Base-by-base conservation (phyloP, 768 basidiomycete species). In the Boletus huronensis region DNA sequence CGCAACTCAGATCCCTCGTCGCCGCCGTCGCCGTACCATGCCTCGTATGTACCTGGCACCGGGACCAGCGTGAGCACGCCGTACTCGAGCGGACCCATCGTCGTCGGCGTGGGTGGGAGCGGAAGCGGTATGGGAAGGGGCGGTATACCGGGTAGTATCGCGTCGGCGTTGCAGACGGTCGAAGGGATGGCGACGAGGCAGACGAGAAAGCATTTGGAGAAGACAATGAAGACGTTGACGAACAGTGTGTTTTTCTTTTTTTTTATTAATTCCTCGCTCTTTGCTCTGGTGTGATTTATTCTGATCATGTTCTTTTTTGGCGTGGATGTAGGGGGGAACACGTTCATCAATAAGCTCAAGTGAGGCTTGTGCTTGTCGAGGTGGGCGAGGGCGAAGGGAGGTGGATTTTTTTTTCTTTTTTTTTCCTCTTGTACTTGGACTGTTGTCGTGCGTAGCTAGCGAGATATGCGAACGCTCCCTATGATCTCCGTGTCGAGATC, bases 121-220 rank as follows among this genome's bases (percentile, higher is more conserved):
- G 54, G 56, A 4, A 25, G 40, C 34, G n/a, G n/a, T n/a, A n/a
- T n/a, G n/a, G 50, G 53, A 9, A 29, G 39, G 5, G 55, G 58
- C 0, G 50, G 51, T 0, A 21, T 50, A 5, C 9, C 57, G 78
- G 31, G 75, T 70, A 28, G 48, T 0, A n/a, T 64, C 2, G 21
- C 52, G 44, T 40, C 60, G 13, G 83, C 82, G 39, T 60, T 77
- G 59, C 75, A 67, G 55, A 74, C 77, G n/a, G 74, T 87, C 19
- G 83, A 84, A 64, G 79, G 75, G 54, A 67, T 84, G 29, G 81
- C 81, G 17, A 83, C 84, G 4, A 74, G 72, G 59, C 77, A 76
- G 51, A 77, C 76, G 40, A 69, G 79, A 38, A 66, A 69, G 32
- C 82, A 80, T 60, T 55, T 85, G 39, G 82, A 83, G 58, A 74